A percentile compares a stretch with the other conserved stretches of the same genome.
These are phyloP conservation scores for Curvularia hawaiiensis DNA, from an alignment of 2,329 filamentous ascomycete species.

Conservation along the genomic window DNA sequence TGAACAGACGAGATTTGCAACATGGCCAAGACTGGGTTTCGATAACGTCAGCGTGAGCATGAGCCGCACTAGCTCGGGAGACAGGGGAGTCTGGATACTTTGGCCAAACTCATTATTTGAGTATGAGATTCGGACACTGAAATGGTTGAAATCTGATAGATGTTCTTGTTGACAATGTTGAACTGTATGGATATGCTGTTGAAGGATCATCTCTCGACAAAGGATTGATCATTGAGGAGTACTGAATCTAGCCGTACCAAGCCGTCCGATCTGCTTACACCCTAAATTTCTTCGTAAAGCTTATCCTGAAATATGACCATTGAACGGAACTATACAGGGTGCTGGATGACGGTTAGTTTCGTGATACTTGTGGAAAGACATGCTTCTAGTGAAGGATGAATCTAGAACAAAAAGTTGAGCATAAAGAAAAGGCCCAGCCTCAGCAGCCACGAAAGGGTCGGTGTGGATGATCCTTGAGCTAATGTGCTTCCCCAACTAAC, in stretches of 20 bases:
- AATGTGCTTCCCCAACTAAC: no score
- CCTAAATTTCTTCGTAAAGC: neutral
- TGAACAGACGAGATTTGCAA: neutral
- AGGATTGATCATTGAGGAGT: neutral
- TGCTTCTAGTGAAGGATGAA: neutral
- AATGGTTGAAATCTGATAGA: neutral
- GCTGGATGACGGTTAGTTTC: neutral
- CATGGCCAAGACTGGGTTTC: neutral
- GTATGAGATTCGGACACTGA: neutral
- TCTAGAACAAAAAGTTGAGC: neutral
- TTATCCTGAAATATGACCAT: neutral
- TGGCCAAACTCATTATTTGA: neutral
- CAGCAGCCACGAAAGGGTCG: no score
- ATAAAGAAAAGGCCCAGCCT: neutral
- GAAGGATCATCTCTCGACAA: neutral
- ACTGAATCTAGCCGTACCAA: neutral
- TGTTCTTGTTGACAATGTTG: neutral
- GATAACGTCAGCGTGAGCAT: neutral
- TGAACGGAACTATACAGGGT: neutral
- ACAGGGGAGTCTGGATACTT: neutral
- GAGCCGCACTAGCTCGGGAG: neutral
- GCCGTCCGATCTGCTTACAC: neutral
- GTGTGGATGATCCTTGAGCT: neutral
- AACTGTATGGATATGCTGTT: neutral
- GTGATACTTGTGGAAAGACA: neutral